Evolutionary conservation across 2,329 filamentous ascomycete genomes (phyloP).

Genomic region (Colletotrichum sp.): DNA sequence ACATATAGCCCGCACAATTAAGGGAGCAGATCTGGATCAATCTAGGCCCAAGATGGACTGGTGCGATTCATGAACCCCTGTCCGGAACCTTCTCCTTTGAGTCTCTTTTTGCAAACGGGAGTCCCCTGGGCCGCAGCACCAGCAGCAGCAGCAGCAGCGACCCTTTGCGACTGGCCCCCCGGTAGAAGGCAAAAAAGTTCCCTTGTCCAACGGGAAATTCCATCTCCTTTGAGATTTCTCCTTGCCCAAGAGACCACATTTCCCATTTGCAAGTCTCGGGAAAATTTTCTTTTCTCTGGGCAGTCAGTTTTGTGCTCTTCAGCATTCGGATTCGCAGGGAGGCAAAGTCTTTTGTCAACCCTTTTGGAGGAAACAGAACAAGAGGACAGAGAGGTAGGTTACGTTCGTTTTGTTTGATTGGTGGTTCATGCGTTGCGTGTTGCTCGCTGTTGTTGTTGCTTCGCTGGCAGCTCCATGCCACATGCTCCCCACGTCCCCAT

Average conservation of each 20-base stretch:
- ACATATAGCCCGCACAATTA: slow-evolving; percentile 5
- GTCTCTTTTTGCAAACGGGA: slow-evolving; percentile 1
- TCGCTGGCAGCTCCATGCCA: slow-evolving; percentile 13
- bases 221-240: slow-evolving; percentile 2
- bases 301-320: background rate
- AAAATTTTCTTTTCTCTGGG: background rate
- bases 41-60: slow-evolving; percentile 7
- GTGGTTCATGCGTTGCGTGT: background rate
- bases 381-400: background rate
- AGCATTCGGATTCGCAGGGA: background rate
- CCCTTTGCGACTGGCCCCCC: slow-evolving; percentile 1
- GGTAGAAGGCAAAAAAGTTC: slow-evolving; percentile 10
- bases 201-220: slow-evolving; percentile 20
- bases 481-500: slow-evolving; percentile 4
- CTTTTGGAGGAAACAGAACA: background rate
- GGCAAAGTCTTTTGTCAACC: background rate
- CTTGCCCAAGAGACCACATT: slow-evolving; percentile 19
- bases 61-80: slow-evolving; percentile 15
- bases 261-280: slow-evolving; percentile 1
- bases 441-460: background rate
- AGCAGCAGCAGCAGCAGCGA: background rate
- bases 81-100: slow-evolving; percentile 14
- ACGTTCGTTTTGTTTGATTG: background rate
- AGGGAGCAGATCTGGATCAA: slow-evolving; percentile 19
- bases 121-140: background rate